Evolutionary conservation across 2,329 filamentous ascomycete genomes (phyloP), one percentile per base, ranked within the genome.

Genomic region (Monilinia fructigena): DNA sequence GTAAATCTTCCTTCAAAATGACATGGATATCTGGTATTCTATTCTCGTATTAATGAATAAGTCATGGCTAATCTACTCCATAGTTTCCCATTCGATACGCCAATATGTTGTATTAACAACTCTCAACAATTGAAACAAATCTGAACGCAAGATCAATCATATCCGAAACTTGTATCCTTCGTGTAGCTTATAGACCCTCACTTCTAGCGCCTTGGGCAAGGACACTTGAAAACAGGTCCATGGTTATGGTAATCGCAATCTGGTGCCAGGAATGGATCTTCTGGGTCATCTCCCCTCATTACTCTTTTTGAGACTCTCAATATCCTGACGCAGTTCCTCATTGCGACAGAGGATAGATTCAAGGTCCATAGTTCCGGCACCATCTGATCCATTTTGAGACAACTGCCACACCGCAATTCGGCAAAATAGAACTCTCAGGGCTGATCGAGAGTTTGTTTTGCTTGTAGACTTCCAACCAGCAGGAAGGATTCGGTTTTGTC

Each of bases 401-500:
- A 59, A 35, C n/a, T 59, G 56, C 56, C 56, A 59, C 18, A 35
- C 56, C 7, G 56, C 56, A 16, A 59, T 35, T 23, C 56, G 28
- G 20, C 42, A 59, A 14, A 59, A 35, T 4, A 59, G 18, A 48
- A 59, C 26, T 20, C 56, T 47, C 26, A 59, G 11, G 11, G 45
- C 45, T 35, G 56, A 59, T 6, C 8, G 16, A 2, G 56, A 18
- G 2, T 12, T 11, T 16, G 56, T 59, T 3, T 3, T 47, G 42
- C 12, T 35, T 48, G 20, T 59, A 59, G 18, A 48, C 56, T 42
- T 59, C 56, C 18, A 59, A 35, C 56, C 56, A 59, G 14, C 56
- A 59, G 3, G 56, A 59, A 48, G 56, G 42, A 23, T 59, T 59
- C 2, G 56, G 42, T 59, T 12, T 48, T 16, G 42, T 42, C 12